Conservation (phyloP, 257 asterid species). For the Ocimum tenuiflorum region DNA sequence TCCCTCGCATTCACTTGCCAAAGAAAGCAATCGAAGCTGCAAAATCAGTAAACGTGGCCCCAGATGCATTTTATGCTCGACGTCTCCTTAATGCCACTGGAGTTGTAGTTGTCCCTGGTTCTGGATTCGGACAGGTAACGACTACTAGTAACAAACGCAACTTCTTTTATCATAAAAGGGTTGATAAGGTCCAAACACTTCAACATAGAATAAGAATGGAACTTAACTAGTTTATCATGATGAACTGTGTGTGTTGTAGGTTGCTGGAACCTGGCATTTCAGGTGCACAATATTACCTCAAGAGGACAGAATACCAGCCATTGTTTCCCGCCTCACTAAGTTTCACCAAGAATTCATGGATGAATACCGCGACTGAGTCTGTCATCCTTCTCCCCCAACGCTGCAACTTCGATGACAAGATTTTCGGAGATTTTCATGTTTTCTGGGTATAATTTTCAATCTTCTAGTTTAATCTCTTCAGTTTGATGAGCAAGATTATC, state of each 20-base stretch:
- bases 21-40: slow-evolving; percentile 84
- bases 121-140: slow-evolving; percentile 89
- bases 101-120: slow-evolving; percentile 91
- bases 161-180: neutral
- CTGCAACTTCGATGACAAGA: too few species aligned
- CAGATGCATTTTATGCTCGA: slow-evolving; percentile 68
- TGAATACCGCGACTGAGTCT: slow-evolving; percentile 51
- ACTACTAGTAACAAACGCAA: neutral
- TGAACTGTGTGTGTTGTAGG: slow-evolving; percentile 29
- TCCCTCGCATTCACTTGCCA: slow-evolving; percentile 69
- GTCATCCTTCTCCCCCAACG: too few species aligned
- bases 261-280: slow-evolving; percentile 86
- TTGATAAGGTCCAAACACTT: neutral
- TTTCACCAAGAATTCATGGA: slow-evolving; percentile 77
- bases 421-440: neutral
- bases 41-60: slow-evolving; percentile 54
- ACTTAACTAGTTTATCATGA: neutral
- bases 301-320: slow-evolving; percentile 81
- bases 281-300: slow-evolving; percentile 94
- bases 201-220: neutral
- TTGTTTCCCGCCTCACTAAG: slow-evolving; percentile 61
- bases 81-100: slow-evolving; percentile 87
- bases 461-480: neutral
- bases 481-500: neutral
- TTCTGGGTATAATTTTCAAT: neutral